phyloP scores from a whole-genome alignment of 371 early-diverging fungal genomes.

The Mucor irregularis region DNA sequence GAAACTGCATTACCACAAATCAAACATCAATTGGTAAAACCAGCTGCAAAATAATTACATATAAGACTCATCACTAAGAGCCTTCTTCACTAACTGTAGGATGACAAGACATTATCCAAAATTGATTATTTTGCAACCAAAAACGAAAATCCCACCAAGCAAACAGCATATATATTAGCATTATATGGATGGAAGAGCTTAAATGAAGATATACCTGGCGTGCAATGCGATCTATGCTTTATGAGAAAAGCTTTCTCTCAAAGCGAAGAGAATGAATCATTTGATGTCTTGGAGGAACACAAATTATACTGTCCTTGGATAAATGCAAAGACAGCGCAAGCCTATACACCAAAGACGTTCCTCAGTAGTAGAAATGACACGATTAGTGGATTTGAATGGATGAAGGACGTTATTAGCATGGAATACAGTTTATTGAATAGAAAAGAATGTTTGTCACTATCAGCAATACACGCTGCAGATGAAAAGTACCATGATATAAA shows the following conservation, averaged over 20 bases:
- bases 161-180: slow-evolving; percentile 13
- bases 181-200: slow-evolving; percentile 20
- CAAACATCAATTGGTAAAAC: slow-evolving; percentile 1
- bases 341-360: neutral
- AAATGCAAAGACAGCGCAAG: neutral
- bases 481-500: neutral
- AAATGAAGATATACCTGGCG: neutral
- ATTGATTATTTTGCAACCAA: neutral
- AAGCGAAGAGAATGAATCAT: neutral
- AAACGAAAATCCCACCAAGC: neutral
- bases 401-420: slow-evolving; percentile 7
- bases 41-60: neutral
- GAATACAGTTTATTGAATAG: slow-evolving; percentile 6
- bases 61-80: neutral
- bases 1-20: slow-evolving; percentile 1
- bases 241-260: slow-evolving; percentile 1
- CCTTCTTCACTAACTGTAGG: neutral
- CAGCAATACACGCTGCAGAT: neutral
- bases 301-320: slow-evolving; percentile 19
- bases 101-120: neutral
- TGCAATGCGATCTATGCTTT: slow-evolving; percentile 16
- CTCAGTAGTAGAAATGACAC: neutral
- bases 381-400: slow-evolving; percentile 14
- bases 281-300: slow-evolving; percentile 5
- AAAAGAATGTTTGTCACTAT: neutral